Conservation (phyloP, 768 basidiomycete species). For the Zangia roseola region DNA sequence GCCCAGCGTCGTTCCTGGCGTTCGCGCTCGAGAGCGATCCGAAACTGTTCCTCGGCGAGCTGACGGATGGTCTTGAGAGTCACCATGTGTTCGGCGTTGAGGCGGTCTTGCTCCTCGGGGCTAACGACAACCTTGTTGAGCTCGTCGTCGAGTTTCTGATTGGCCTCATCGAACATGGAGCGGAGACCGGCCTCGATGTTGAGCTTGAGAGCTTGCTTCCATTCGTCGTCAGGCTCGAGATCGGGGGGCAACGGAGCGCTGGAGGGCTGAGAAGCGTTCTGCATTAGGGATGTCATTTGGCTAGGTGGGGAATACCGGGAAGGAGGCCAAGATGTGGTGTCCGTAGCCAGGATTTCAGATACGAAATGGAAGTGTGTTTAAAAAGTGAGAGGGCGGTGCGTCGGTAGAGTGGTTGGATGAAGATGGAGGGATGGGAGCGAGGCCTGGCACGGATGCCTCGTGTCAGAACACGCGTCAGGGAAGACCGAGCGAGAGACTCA, state of each 20-base stretch:
- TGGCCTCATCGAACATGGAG: slow-evolving; percentile 56
- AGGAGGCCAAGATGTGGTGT: neutral
- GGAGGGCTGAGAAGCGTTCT: slow-evolving; percentile 12
- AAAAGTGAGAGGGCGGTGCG: slow-evolving; percentile 17
- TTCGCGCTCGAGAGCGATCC: slow-evolving; percentile 44
- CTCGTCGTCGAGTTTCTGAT: slow-evolving; percentile 53
- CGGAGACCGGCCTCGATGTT: slow-evolving; percentile 49
- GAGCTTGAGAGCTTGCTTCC: slow-evolving; percentile 48
- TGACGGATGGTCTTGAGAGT: slow-evolving; percentile 44
- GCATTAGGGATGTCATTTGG: slow-evolving; percentile 26
- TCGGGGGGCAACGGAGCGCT: slow-evolving; percentile 17
- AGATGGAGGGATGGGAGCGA: slow-evolving; percentile 21
- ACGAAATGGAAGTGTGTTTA: too few relatives aligned
- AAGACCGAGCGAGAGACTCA: slow-evolving; percentile 14
- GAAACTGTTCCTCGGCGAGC: slow-evolving; percentile 48
- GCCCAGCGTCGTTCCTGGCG: slow-evolving; percentile 51
- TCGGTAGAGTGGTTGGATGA: slow-evolving; percentile 14
- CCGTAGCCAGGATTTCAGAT: neutral
- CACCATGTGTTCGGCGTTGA: slow-evolving; percentile 38
- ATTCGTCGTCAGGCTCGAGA: slow-evolving; percentile 53
- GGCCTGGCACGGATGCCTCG: slow-evolving; percentile 46
- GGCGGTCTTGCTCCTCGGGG: slow-evolving; percentile 33
- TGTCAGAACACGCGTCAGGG: slow-evolving; percentile 52
- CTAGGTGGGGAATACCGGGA: slow-evolving; percentile 3
- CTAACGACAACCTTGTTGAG: slow-evolving; percentile 43